Evolutionary conservation across 2,329 filamentous ascomycete species (phyloP).

Genomic region (Fusarium brevicatenulatum): DNA sequence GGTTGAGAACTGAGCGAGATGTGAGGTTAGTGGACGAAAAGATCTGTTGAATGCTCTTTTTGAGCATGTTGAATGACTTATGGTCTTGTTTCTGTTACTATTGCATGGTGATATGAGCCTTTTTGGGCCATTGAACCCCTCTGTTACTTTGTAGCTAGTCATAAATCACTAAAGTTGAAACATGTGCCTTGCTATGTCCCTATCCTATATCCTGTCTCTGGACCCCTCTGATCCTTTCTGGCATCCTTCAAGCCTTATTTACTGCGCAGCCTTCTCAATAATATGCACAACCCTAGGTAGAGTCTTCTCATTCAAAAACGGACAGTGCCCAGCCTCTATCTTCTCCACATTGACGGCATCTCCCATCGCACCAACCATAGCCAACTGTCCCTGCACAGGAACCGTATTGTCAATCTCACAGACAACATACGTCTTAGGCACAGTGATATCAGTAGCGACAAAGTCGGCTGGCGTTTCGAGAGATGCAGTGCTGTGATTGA

Average conservation of each 20-base stretch:
- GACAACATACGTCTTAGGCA: slow-evolving; percentile 43
- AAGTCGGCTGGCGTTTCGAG: slow-evolving; percentile 26
- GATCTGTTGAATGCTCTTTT: fast-evolving
- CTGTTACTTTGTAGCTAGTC: background rate
- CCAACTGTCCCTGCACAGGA: slow-evolving; percentile 33
- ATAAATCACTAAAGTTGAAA: background rate
- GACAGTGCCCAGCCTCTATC: background rate
- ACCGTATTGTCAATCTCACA: slow-evolving; percentile 39
- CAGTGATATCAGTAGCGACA: slow-evolving; percentile 36
- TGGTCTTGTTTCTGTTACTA: background rate
- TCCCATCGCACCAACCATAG: slow-evolving; percentile 30
- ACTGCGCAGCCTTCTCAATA: background rate
- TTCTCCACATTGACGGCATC: background rate
- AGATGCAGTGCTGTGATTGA: slow-evolving; percentile 31
- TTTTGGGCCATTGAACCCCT: background rate
- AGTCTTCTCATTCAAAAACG: background rate
- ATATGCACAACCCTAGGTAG: background rate
- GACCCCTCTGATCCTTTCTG: fast-evolving
- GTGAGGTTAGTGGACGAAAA: too few species aligned
- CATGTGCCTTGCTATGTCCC: fast-evolving
- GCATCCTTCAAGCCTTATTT: fast-evolving
- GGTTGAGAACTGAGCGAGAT: background rate
- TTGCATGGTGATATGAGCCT: background rate
- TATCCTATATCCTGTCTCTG: fast-evolving
- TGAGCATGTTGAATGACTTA: fast-evolving